phyloP scores from a whole-genome alignment of 192 early-diverging fungal species.

The Podila horticola region DNA sequence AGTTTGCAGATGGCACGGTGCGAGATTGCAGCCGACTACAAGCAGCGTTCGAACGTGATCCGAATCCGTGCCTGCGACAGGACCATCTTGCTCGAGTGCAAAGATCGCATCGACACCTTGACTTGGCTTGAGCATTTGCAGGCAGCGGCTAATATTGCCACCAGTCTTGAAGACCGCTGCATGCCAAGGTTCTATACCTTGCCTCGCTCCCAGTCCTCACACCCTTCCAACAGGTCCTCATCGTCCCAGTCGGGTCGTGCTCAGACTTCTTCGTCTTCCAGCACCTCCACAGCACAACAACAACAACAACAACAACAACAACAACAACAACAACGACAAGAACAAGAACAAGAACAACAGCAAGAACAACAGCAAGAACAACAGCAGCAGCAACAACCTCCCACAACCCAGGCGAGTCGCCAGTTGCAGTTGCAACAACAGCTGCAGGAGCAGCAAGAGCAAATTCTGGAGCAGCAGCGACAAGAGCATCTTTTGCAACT shows the following conservation, averaged over 20 bases:
- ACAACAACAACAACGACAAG: constrained; percentile 3
- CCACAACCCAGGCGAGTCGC: neutral
- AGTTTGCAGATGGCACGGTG: constrained; percentile 49
- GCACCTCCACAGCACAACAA: too few relatives aligned
- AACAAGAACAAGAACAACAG: neutral
- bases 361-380: constrained; percentile 5
- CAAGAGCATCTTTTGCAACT: constrained; percentile 2
- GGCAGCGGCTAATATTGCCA: constrained; percentile 59
- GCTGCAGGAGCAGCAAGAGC: constrained; percentile 13
- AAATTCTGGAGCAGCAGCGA: neutral
- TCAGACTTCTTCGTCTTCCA: constrained; percentile 1
- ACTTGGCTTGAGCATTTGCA: constrained; percentile 60
- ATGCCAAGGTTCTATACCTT: constrained; percentile 62
- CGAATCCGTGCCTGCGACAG: constrained; percentile 54
- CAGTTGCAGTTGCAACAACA: neutral
- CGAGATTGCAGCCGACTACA: constrained; percentile 55
- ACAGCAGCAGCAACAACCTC: constrained; percentile 1
- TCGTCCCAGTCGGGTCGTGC: neutral
- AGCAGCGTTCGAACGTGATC: constrained; percentile 56
- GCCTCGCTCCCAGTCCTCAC: constrained; percentile 24
- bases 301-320: constrained; percentile 7
- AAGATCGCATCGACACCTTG: constrained; percentile 45
- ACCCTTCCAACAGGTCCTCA: neutral
- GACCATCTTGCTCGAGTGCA: constrained; percentile 54
- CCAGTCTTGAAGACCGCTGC: constrained; percentile 51